These are phyloP conservation scores for Tetrahymena elliotti DNA, from an alignment of 73 alveolate genomes.

Conservation along the genomic window DNA sequence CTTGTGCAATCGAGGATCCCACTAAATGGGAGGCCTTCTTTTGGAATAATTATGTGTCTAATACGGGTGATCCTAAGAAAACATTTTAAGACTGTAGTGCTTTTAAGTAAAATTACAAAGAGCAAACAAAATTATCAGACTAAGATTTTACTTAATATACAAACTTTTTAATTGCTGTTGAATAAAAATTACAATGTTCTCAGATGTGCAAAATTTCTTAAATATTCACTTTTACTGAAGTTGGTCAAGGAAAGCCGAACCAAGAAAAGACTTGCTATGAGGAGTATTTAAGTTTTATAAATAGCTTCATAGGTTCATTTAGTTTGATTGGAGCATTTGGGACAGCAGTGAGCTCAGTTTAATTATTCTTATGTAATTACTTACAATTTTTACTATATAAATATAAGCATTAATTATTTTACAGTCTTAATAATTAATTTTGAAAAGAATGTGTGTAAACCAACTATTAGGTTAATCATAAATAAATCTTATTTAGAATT, in stretches of 20 bases:
- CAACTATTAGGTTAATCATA: not conserved
- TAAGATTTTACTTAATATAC: not conserved
- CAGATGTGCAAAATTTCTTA: not conserved
- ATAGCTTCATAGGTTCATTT: not conserved
- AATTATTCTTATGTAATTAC: not conserved
- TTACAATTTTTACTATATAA: not conserved
- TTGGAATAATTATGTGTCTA: not conserved
- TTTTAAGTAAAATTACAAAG: not conserved
- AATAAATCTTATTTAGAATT: no score
- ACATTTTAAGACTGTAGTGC: not conserved
- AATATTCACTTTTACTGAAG: not conserved
- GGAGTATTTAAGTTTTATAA: not conserved
- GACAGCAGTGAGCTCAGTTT: not conserved
- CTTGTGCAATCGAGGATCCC: not conserved
- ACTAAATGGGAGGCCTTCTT: not conserved
- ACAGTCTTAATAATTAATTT: not conserved
- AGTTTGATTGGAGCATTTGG: not conserved
- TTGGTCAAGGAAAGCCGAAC: not conserved
- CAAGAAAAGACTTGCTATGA: not conserved
- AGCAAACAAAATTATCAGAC: not conserved
- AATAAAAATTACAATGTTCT: not conserved
- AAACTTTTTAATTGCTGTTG: not conserved
- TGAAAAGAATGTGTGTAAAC: not conserved
- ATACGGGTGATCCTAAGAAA: not conserved
- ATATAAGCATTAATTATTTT: not conserved